Conservation (phyloP, 768 basidiomycete species). For the Dentipellis sp. region DNA sequence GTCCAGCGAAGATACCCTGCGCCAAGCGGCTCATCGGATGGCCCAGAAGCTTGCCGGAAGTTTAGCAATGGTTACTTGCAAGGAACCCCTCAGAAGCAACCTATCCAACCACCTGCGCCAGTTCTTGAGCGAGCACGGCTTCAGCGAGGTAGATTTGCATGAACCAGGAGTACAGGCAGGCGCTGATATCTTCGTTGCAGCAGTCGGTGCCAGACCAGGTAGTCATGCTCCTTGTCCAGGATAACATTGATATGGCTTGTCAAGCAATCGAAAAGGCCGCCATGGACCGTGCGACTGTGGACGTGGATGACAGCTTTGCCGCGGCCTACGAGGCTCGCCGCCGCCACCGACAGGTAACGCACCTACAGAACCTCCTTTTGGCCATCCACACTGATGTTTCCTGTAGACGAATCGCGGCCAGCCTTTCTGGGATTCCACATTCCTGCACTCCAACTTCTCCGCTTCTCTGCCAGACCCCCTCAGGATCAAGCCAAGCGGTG, state of each 20-base stretch:
- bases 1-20: slow-evolving; percentile 80
- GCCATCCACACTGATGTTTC: not conserved
- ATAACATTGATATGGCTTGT: slow-evolving; percentile 92
- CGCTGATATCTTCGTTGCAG: slow-evolving; percentile 18
- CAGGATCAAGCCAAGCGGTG: slow-evolving; percentile 73
- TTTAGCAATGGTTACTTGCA: slow-evolving; percentile 94
- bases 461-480: slow-evolving; percentile 79
- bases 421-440: slow-evolving; percentile 84
- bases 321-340: slow-evolving; percentile 76
- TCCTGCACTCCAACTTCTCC: slow-evolving; percentile 61
- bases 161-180: not conserved
- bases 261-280: slow-evolving; percentile 94
- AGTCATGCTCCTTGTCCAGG: slow-evolving; percentile 69
- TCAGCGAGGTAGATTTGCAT: slow-evolving; percentile 55
- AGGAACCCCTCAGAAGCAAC: slow-evolving; percentile 91
- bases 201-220: slow-evolving; percentile 79
- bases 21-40: slow-evolving; percentile 91
- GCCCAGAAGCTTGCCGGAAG: slow-evolving; percentile 95
- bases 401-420: slow-evolving; percentile 54
- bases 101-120: slow-evolving; percentile 84
- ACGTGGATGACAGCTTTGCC: slow-evolving; percentile 86
- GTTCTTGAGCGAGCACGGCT: slow-evolving; percentile 78
- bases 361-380: not conserved
- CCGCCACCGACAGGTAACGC: slow-evolving; percentile 74
- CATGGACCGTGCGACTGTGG: slow-evolving; percentile 89